phyloP scores from a whole-genome alignment of 208 protist genomes.

The Tritrichomonas foetus region DNA sequence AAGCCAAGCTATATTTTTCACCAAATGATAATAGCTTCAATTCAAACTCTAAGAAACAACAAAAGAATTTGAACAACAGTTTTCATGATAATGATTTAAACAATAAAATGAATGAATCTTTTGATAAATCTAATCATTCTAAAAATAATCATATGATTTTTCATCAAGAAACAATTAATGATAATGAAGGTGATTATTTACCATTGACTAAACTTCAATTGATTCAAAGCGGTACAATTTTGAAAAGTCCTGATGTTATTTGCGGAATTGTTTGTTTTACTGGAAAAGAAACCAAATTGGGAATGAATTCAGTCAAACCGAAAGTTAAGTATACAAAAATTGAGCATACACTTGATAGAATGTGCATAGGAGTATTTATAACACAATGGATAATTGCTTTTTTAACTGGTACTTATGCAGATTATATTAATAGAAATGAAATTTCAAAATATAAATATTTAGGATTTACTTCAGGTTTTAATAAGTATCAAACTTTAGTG shows the following conservation, averaged over 20 bases:
- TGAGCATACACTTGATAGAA: conserved; percentile 71
- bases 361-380: conserved; percentile 73
- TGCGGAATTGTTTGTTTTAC: conserved; percentile 82
- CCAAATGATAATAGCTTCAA: too few species aligned
- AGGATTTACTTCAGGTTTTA: neutral
- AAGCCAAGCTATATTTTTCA: conserved; percentile 57
- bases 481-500: conserved; percentile 44
- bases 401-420: conserved; percentile 71
- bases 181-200: neutral
- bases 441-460: conserved; percentile 66
- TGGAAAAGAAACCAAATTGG: conserved; percentile 80
- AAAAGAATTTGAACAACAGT: too few species aligned
- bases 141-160: neutral
- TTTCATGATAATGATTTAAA: too few species aligned
- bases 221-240: neutral
- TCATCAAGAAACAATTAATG: conserved; percentile 56
- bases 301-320: conserved; percentile 73
- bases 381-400: conserved; percentile 70
- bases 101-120: too few species aligned
- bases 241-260: conserved; percentile 67
- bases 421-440: conserved; percentile 55
- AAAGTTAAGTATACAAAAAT: conserved; percentile 79
- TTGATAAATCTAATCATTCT: too few species aligned
- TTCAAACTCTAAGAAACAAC: too few species aligned
- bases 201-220: conserved; percentile 49